Base-by-base conservation (phyloP, 2,329 filamentous ascomycete species). In the Alternaria sp. region DNA sequence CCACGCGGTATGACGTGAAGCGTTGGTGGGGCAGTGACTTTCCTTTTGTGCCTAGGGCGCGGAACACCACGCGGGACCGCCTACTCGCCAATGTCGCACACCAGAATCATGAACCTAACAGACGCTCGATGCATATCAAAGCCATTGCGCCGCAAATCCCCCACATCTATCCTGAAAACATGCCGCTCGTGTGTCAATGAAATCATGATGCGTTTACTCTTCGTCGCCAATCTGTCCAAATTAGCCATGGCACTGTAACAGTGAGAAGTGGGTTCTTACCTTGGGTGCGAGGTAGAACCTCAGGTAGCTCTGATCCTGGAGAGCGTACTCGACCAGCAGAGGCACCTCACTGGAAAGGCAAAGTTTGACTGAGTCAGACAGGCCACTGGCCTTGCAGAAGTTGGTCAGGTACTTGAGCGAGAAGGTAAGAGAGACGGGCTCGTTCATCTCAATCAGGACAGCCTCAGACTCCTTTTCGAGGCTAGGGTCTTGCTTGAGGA, bases 331-430 rank as follows among this genome's bases (percentile, higher is more conserved):
- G 45, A 99, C 95, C 72, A 98, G 85, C 69, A 99, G 89, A 28
- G 95, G 95, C 53, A 99, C 94, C 82, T 99, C 95, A 81, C 93
- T 94, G 54, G 94, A 98, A 71, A 99, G 87, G 83, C 92, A 97
- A 72, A 99, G 90, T 83, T 92, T 95, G 81, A 99, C 96, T 69
- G 87, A 86, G 70, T 81, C 84, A 40, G 94, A 94, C 63, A 99
- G 85, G 54, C 89, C 90, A 66, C 93, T 91, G 34, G 96, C 96
- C 85, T 99, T 99, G 91, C 95, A 98, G 85, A 99, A 99, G 87
- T 98, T 98, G 86, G 97, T 92, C 3, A 99, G 90, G 84, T 99
- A 99, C 85, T 99, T 99, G 75, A 99, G 91, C 34, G 95, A 98
- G 85, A 99, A 99, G 51, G 94, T 98, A 66, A 99, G 87, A 36